Base-by-base conservation (phyloP, 352 stramenopile species). In the Pythium coloratum region DNA sequence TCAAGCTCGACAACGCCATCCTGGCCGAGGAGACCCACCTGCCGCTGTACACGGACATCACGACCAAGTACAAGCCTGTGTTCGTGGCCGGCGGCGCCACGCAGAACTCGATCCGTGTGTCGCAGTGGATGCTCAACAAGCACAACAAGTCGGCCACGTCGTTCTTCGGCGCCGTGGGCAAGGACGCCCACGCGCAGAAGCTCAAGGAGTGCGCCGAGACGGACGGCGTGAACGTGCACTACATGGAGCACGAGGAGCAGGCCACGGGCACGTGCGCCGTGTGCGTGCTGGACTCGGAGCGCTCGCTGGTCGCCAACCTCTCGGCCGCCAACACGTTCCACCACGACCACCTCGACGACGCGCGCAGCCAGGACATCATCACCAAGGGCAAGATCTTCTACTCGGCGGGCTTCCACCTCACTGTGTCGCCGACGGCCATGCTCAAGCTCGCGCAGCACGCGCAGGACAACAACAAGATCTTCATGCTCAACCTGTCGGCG, bases 31-130 rank as follows among this genome's bases (percentile, higher is more conserved):
- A 99, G 46, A 98, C 97, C 66, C 98, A 99, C 84, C 67, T 97
- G 66, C 91, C 96, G 60, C 88, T 99, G 59, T 99, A 99, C 82
- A 86, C 98, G 54, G 95, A 99, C 77, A 79, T 99, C 46, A 84
- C 91, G 42, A 90, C 77, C 34, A 74, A 91, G 69, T 97, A 92
- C 76, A 87, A 92, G 62, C 94, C 97, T 3, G 81, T 98, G 66
- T 99, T 97, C 83, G 98, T 99, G 72, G 97, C 97, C 8, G 98
- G 95, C 34, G 98, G 98, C 59, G 97, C 98, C 50, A 99, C 98
- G 18, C 97, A 99, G 82, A 99, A 99, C 88, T 96, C 87, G 64
- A 99, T 99, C 77, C 96, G 98, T 59, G 96, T 99, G n/a, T 97
- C 97, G 4, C 97, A 99, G 82, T 99, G 98, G 98, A 99, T 99